These are phyloP conservation scores for Colletotrichum australisinense DNA, from an alignment of 2,329 filamentous ascomycete genomes.

Conservation along the genomic window DNA sequence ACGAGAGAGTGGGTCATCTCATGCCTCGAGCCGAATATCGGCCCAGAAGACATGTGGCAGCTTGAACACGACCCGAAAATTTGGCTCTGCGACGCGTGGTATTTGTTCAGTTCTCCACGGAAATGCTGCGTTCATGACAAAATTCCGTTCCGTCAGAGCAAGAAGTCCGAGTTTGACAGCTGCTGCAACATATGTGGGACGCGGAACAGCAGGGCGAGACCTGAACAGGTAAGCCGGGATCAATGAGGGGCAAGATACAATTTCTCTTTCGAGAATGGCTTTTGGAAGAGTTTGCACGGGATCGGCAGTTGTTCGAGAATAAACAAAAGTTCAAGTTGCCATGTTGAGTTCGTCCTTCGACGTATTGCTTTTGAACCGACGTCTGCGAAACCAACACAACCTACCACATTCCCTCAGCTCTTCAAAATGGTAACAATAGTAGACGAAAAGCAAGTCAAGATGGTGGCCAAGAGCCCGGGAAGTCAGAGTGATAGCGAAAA, in stretches of 20 bases:
- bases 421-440: conserved; percentile 5
- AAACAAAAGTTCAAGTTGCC: not conserved
- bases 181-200: conserved; percentile 2
- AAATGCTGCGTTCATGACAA: conserved; percentile 1
- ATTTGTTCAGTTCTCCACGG: not conserved
- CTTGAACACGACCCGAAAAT: not conserved
- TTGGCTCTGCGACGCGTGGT: not conserved
- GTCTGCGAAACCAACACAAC: not conserved
- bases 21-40: not conserved
- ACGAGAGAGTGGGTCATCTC: conserved; percentile 20
- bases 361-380: not conserved
- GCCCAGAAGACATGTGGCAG: not conserved
- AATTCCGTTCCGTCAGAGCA: not conserved
- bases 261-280: not conserved
- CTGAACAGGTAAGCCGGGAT: not conserved
- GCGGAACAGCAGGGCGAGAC: conserved; percentile 6
- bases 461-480: conserved; percentile 5
- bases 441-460: conserved; percentile 20
- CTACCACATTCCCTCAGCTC: not conserved
- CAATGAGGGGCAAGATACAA: not conserved
- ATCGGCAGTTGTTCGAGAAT: not conserved
- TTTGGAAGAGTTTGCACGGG: not conserved
- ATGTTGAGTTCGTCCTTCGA: not conserved
- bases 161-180: not conserved
- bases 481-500: conserved; percentile 18